Base-by-base conservation (phyloP, 2,329 filamentous ascomycete genomes). In the Pyrenochaeta sp. region DNA sequence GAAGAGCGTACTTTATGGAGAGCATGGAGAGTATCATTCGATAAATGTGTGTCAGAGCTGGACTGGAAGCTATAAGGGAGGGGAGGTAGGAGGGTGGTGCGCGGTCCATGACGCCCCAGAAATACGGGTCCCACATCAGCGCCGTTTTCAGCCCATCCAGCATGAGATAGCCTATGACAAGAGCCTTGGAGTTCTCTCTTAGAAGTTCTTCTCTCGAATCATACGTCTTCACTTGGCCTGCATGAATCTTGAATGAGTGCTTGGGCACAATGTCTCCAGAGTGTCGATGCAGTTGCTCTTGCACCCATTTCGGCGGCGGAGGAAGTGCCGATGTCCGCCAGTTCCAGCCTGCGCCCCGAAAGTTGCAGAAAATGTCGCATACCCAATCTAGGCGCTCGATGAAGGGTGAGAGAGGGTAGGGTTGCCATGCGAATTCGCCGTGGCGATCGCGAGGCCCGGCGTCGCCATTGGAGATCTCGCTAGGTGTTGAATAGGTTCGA, bases 81-180 rank as follows among this genome's bases (percentile, higher is more conserved):
- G 73, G 82, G 63, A 68, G 78, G 46, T 54, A 87, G 74, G 54
- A 78, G 56, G 59, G 81, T 61, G 66, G 74, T 66, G 52, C 73
- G 67, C 48, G 79, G 76, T 75, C 72, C 55, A 47, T 74, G 52
- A 87, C 67, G 36, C 81, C 81, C 75, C 82, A 82, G 75, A 93
- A 96, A 77, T 94, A 96, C 0, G 89, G 87, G 66, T 98, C 94
- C 47, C 85, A 83, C 62, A 88, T 87, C 78, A 91, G 87, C 56
- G 86, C 58, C 1, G 87, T 82, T 66, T 90, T 90, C 46, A 91
- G 74, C 6, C 86, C 52, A 73, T 97, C 94, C 7, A 97, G 78
- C 7, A 84, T 56, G 11, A 95, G 59, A 69, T 91, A 95, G 59
- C 81, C 79, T 32, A 82, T 50, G 2, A 85, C 49, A n/a, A 88